These are phyloP conservation scores for Rhizophora apiculata DNA, from an alignment of 345 rosid species.

Conservation along the genomic window DNA sequence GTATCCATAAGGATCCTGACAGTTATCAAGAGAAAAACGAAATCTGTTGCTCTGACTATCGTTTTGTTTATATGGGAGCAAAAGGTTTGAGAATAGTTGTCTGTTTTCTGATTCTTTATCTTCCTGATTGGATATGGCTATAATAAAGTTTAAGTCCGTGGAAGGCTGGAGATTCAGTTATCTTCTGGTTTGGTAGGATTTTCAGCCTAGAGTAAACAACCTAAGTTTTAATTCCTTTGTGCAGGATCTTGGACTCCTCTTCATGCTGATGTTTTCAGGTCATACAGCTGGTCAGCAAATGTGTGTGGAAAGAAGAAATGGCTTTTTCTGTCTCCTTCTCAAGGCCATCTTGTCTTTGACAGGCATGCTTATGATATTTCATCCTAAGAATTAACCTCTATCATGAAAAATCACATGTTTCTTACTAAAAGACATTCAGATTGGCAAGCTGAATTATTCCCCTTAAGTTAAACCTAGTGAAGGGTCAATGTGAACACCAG, in stretches of 20 bases:
- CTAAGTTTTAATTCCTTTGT: constrained; percentile 22
- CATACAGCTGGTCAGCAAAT: constrained; percentile 94
- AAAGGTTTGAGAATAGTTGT: constrained; percentile 52
- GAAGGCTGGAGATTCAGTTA: neutral
- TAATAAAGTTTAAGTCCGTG: constrained; percentile 1
- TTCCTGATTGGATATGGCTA: constrained; percentile 11
- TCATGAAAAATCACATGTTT: neutral
- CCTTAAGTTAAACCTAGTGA: too few species aligned
- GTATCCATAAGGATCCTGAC: constrained; percentile 59
- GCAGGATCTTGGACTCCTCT: constrained; percentile 97
- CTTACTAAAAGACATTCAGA: neutral
- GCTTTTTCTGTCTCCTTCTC: constrained; percentile 72
- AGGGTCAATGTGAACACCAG: too few species aligned
- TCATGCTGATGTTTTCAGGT: constrained; percentile 95
- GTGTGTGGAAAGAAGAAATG: constrained; percentile 86
- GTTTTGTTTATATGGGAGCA: constrained; percentile 94
- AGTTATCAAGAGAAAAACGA: constrained; percentile 46
- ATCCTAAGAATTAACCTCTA: neutral
- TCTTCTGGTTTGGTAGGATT: constrained; percentile 21
- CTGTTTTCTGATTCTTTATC: neutral
- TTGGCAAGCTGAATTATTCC: too few species aligned
- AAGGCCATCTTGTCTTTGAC: constrained; percentile 69
- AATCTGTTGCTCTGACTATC: constrained; percentile 86
- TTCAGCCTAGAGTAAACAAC: constrained; percentile 14
- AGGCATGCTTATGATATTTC: constrained; percentile 39